Conservation (phyloP, 73 alveolate genomes). For the Halteria grandinella region DNA sequence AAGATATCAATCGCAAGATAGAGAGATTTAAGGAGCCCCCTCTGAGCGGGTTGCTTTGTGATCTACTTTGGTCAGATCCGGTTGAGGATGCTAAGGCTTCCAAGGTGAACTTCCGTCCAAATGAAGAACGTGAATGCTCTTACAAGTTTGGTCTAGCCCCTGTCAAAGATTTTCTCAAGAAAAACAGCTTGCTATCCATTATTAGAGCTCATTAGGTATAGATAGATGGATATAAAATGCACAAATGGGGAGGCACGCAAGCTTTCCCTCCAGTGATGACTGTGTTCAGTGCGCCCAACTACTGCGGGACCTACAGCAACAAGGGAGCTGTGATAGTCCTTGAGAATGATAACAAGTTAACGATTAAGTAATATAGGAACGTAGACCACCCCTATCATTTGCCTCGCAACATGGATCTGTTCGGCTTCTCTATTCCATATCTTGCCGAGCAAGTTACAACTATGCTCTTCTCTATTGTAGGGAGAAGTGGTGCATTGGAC, state of each 20-base stretch:
- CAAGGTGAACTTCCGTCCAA: conserved; percentile 62
- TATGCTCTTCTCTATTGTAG: conserved; percentile 63
- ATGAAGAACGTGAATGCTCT: conserved; percentile 96
- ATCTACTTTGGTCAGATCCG: conserved; percentile 96
- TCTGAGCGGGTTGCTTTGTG: conserved; percentile 94
- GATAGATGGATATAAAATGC: conserved; percentile 89
- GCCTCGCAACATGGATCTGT: conserved; percentile 88
- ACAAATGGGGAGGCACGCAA: conserved; percentile 88
- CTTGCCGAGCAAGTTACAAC: conserved; percentile 82
- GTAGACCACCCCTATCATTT: conserved; percentile 86
- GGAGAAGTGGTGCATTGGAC: too few species aligned
- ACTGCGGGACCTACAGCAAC: conserved; percentile 85
- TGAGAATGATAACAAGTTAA: conserved; percentile 77
- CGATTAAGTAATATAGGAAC: conserved; percentile 79
- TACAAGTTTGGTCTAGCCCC: conserved; percentile 88
- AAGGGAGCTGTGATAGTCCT: conserved; percentile 85
- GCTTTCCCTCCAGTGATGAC: conserved; percentile 92
- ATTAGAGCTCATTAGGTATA: conserved; percentile 92
- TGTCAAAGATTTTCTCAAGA: conserved; percentile 74
- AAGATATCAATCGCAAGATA: conserved; percentile 70
- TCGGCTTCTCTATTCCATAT: conserved; percentile 91
- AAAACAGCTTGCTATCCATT: conserved; percentile 73
- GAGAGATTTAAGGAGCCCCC: conserved; percentile 92
- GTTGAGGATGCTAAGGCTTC: conserved; percentile 78
- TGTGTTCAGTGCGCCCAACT: conserved; percentile 91